phyloP scores from a whole-genome alignment of 305 asterid species.

The Fraxinus ornus region DNA sequence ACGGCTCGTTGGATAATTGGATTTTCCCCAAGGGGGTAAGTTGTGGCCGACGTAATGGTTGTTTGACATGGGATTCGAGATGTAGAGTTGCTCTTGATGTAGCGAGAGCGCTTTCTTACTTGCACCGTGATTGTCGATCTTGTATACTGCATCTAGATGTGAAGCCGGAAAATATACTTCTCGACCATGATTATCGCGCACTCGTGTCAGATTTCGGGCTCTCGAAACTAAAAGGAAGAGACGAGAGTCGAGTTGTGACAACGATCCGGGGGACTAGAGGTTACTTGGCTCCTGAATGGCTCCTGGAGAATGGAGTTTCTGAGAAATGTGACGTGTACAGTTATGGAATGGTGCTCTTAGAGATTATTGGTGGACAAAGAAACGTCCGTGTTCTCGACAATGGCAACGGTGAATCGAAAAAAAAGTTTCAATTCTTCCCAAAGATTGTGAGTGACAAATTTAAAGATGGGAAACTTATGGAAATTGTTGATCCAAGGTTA shows the following conservation, averaged over 20 bases:
- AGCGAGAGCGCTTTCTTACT: constrained; percentile 67
- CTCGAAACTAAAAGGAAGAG: constrained; percentile 68
- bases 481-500: constrained; percentile 60
- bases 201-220: constrained; percentile 73
- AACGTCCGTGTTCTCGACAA: constrained; percentile 37
- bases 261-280: constrained; percentile 74
- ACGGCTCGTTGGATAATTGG: constrained; percentile 74
- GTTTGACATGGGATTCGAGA: constrained; percentile 67
- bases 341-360: constrained; percentile 73
- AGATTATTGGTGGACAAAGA: constrained; percentile 69
- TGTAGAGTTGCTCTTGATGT: constrained; percentile 59
- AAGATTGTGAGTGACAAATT: constrained; percentile 56
- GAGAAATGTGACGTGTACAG: constrained; percentile 77
- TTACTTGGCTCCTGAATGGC: constrained; percentile 90
- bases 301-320: constrained; percentile 63
- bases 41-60: constrained; percentile 30
- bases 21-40: constrained; percentile 39
- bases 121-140: constrained; percentile 79
- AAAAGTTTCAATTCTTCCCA: constrained; percentile 56
- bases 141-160: constrained; percentile 74
- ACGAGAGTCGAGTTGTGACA: constrained; percentile 67
- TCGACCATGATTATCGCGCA: constrained; percentile 54
- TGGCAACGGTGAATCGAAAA: constrained; percentile 28
- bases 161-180: constrained; percentile 72
- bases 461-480: constrained; percentile 58